phyloP scores from a whole-genome alignment of 208 protist genomes.

The Lotmaria passim region DNA sequence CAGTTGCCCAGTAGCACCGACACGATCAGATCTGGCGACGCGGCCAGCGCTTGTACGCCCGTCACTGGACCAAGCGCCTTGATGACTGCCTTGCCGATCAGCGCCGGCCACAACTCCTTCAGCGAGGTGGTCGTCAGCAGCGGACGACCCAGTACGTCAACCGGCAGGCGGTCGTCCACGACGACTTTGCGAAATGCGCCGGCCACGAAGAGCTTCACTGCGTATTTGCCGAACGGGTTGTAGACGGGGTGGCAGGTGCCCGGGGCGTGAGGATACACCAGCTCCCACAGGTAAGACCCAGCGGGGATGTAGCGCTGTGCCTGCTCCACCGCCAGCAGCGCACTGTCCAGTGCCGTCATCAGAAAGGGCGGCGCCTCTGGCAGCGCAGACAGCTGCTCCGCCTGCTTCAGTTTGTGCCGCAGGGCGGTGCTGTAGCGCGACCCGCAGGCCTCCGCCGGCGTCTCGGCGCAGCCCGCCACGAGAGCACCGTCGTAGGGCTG shows the following conservation, averaged over 20 bases:
- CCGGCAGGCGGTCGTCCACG: conserved; percentile 88
- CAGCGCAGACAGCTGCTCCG: conserved; percentile 70
- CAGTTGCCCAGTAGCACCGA: conserved; percentile 74
- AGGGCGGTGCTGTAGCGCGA: conserved; percentile 84
- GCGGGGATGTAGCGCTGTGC: conserved; percentile 52
- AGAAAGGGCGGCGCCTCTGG: conserved; percentile 77
- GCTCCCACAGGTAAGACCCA: conserved; percentile 88
- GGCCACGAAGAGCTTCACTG: conserved; percentile 88
- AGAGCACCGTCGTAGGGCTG: conserved; percentile 78
- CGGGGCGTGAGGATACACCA: conserved; percentile 85
- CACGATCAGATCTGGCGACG: conserved; percentile 64
- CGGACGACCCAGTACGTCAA: conserved; percentile 78
- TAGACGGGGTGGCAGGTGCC: conserved; percentile 88
- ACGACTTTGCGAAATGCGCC: conserved; percentile 84
- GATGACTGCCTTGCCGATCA: conserved; percentile 87
- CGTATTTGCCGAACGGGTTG: conserved; percentile 92
- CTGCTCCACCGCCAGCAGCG: conserved; percentile 65
- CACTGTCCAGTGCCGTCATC: conserved; percentile 92
- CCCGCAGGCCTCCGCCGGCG: conserved; percentile 67
- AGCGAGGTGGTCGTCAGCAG: conserved; percentile 74
- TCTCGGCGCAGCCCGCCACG: conserved; percentile 62
- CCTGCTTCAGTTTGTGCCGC: conserved; percentile 75
- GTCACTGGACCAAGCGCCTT: conserved; percentile 51
- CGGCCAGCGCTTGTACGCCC: conserved; percentile 45
- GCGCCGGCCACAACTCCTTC: conserved; percentile 88